phyloP scores from a whole-genome alignment of 805 yeast genomes.

The Kuraishia floccosa region DNA sequence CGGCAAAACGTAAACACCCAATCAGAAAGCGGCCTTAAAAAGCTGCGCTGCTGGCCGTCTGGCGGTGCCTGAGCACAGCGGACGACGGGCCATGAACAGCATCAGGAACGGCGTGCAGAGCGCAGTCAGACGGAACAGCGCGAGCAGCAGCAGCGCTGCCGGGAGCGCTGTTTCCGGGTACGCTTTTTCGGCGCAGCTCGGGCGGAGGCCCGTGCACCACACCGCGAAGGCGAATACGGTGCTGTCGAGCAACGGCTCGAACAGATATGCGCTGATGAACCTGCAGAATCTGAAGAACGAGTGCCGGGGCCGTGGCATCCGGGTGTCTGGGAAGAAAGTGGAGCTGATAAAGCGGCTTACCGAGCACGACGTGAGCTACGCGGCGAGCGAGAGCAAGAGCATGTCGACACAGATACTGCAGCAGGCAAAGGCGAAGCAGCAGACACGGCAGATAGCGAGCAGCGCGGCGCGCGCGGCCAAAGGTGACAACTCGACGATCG shows the following conservation, averaged over 20 bases:
- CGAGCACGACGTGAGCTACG: not conserved
- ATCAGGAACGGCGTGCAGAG: no score
- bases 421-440: conserved; percentile 1
- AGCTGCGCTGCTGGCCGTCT: no score
- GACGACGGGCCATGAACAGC: no score
- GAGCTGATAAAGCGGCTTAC: conserved; percentile 22
- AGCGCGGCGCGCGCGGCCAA: conserved; percentile 24
- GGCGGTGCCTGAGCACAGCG: no score
- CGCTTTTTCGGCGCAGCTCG: no score
- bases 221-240: conserved; percentile 20
- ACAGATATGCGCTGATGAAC: conserved; percentile 29
- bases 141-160: no score
- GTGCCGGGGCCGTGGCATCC: conserved; percentile 48
- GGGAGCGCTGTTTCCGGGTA: no score
- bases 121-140: no score
- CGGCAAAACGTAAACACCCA: no score
- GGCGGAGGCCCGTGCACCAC: no score
- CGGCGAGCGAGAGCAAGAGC: not conserved
- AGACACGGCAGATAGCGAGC: conserved; percentile 6
- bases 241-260: conserved; percentile 12
- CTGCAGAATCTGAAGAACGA: conserved; percentile 44
- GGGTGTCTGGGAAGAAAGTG: conserved; percentile 48
- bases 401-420: not conserved
- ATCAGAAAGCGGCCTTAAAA: no score
- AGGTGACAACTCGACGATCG: conserved; percentile 48